Evolutionary conservation across 345 rosid species (phyloP), one percentile per base, ranked within the genome.

Genomic region (Eucalyptus microcorys): DNA sequence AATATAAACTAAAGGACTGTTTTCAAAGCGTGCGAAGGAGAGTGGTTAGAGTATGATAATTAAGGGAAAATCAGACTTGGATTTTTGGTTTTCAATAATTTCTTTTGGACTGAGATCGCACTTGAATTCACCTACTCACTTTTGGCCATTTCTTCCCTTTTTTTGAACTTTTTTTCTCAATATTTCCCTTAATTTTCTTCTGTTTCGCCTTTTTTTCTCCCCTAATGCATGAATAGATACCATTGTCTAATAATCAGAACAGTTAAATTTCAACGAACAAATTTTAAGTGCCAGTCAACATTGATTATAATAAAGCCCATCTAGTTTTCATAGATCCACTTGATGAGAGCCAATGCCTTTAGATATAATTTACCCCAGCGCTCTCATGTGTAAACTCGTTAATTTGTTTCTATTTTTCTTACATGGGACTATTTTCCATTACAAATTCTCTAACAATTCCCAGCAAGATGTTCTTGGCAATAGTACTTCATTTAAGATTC

Each of bases 171-270:
- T 57, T 57, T 24, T 10, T 26, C 30, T 57, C 64, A 57, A 26
- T 24, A 4, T 26, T 26, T 26, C 3, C 64, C 64, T 57, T 0
- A 57, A 57, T 57, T 26, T 57, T 57, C 64, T 57, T 57, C 64
- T 26, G 14, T 57, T 57, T 57, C 14, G 64, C n/a, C 14, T 57
- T 26, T 10, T 55, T 57, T 24, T 1, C 40, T 57, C 0, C 0
- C 0, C 53, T 57, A 10, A 26, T 57, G n/a, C 64, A 57, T 0
- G 14, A 57, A 57, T 0, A 57, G 14, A 57, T 57, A 26, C 53
- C 21, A 49, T 49, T 2, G 53, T 49, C 0, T 2, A 49, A 49
- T 49, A 0, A 0, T 49, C 53, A 49, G 10, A 21, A 0, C 57
- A 17, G 10, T 52, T 50, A 16, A 22, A 22, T 53, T 55, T 57